phyloP scores from a whole-genome alignment of 2,329 filamentous ascomycete species.

The Colletotrichum agaves region DNA sequence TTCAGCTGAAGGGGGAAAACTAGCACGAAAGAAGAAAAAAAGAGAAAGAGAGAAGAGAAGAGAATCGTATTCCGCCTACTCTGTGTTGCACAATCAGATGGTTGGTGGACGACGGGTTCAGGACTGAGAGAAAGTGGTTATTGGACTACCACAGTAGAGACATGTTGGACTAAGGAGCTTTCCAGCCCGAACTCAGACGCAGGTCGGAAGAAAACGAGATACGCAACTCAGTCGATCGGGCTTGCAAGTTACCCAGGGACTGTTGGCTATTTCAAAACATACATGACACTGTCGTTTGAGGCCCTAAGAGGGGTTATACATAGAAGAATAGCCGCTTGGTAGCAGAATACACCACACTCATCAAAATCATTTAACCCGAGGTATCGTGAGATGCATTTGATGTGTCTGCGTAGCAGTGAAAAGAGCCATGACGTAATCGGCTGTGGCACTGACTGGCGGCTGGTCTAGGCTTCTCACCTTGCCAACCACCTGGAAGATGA shows the following conservation, averaged over 20 bases:
- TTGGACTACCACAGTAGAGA: no score
- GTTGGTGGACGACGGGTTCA: no score
- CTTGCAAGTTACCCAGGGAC: background rate
- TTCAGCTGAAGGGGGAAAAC: no score
- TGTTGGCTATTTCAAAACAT: no score
- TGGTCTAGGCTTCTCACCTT: constrained; percentile 17
- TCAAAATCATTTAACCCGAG: background rate
- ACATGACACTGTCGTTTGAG: background rate
- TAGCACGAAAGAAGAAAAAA: no score
- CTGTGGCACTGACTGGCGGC: constrained; percentile 4
- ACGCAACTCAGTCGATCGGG: background rate
- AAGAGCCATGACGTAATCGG: constrained; percentile 17
- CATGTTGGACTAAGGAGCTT: no score
- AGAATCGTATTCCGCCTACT: no score
- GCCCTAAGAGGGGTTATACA: background rate
- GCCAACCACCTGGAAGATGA: background rate
- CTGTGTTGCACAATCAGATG: no score
- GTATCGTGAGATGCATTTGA: background rate
- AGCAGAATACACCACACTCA: constrained; percentile 15
- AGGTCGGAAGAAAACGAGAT: no score
- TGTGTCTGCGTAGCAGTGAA: background rate
- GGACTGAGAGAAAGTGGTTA: no score
- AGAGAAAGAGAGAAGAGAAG: no score
- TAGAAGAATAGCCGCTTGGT: background rate
- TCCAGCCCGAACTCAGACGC: no score